Evolutionary conservation across 345 rosid genomes (phyloP).

Genomic region (Euclidium syriacum): DNA sequence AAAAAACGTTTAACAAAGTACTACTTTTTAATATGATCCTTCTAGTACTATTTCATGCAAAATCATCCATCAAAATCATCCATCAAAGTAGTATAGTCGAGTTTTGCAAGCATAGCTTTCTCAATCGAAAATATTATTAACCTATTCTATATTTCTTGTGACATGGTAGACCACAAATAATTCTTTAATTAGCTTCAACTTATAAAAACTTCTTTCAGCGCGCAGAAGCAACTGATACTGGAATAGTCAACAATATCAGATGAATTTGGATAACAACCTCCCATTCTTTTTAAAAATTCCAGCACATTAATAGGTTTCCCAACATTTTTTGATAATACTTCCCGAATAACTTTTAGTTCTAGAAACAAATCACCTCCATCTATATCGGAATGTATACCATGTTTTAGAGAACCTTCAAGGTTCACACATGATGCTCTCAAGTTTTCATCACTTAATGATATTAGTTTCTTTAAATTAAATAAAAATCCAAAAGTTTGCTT

Average conservation of each 20-base stretch:
- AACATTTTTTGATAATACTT: too few relatives aligned
- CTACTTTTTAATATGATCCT: background rate
- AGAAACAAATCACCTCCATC: too few relatives aligned
- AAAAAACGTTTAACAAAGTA: too few relatives aligned
- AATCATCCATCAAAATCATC: background rate
- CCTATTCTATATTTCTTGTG: background rate
- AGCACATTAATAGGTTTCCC: too few relatives aligned
- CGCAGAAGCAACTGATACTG: too few relatives aligned
- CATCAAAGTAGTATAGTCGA: background rate
- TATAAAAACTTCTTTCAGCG: background rate
- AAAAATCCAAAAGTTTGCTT: background rate
- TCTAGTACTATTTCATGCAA: background rate
- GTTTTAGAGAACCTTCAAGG: too few relatives aligned
- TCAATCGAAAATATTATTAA: background rate
- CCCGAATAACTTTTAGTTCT: too few relatives aligned
- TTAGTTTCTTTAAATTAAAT: background rate
- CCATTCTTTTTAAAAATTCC: too few relatives aligned
- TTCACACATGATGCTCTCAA: background rate
- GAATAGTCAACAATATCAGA: too few relatives aligned
- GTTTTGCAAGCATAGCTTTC: background rate
- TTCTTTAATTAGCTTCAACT: background rate
- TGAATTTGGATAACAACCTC: too few relatives aligned
- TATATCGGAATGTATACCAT: too few relatives aligned
- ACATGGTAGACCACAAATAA: background rate
- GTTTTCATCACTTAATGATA: background rate